Percentiles rank a stretch among this genome's conserved stretches.
These are phyloP conservation scores for Phytophthora multivora DNA, from an alignment of 352 stramenopile genomes.

Conservation along the genomic window DNA sequence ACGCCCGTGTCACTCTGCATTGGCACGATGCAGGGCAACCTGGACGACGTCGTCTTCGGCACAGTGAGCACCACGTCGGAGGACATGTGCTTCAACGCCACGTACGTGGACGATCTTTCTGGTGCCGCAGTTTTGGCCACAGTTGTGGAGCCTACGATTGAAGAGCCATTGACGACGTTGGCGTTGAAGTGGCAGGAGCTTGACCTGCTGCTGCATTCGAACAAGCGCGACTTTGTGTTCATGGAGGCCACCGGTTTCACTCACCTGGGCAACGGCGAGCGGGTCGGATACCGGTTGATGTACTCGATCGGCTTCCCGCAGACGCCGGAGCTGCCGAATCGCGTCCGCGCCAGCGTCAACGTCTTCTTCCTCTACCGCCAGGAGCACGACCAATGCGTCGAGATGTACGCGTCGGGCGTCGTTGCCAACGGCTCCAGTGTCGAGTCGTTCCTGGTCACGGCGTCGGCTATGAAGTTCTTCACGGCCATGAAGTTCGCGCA, in stretches of 20 bases:
- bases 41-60: conserved; percentile 47
- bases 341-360: conserved; percentile 32
- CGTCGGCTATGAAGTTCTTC: conserved; percentile 41
- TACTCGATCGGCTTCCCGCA: conserved; percentile 47
- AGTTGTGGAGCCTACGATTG: conserved; percentile 31
- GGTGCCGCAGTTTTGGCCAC: conserved; percentile 29
- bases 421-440: conserved; percentile 30
- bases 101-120: conserved; percentile 39
- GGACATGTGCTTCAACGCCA: conserved; percentile 41
- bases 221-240: conserved; percentile 48
- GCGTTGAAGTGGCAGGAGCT: conserved; percentile 44
- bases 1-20: conserved; percentile 36
- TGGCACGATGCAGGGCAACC: conserved; percentile 38
- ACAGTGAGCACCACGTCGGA: conserved; percentile 33
- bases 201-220: conserved; percentile 30
- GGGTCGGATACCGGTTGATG: conserved; percentile 43
- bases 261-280: conserved; percentile 34
- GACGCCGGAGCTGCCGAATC: conserved; percentile 33
- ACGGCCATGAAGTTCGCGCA: conserved; percentile 36
- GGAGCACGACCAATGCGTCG: conserved; percentile 31
- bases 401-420: conserved; percentile 36
- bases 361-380: conserved; percentile 46
- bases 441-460: conserved; percentile 32
- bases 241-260: conserved; percentile 45
- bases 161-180: conserved; percentile 37